Base-by-base conservation (phyloP, 2,329 filamentous ascomycete genomes). In the Grosmannia serpens region DNA sequence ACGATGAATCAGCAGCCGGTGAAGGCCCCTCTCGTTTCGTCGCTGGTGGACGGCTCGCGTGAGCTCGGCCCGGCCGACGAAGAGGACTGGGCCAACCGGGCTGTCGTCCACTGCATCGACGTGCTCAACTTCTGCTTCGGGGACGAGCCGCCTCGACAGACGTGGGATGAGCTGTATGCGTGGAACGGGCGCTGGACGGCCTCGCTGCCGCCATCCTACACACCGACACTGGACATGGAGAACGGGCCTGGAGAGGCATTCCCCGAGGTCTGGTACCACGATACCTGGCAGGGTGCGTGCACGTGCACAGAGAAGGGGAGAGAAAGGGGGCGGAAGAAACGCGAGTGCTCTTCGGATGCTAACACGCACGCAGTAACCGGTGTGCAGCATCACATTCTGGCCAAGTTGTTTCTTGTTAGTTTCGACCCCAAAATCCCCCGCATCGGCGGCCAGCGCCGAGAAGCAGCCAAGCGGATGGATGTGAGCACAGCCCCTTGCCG, bases 61-160 rank as follows among this genome's bases (percentile, higher is more conserved):
- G 75, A 74, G 0, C 72, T 80, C 11, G 69, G 72, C 2, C 69
- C 73, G 0, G 72, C 74, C 0, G 75, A 76, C 50, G 81, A 84
- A 61, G 77, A 76, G 60, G 73, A 73, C 0, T 84, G 81, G 81
- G 78, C 82, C 2, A 84, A 85, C 66, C 75, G 82, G 20, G 79
- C 83, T 20, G 76, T 86, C 0, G 75, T 83, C 3, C 79, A 83
- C 63, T 82, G 82, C 57, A 82, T 82, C n/a, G 81, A 85, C 61
- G 80, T 85, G 1, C 69, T 86, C 20, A 81, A 84, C 61, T 84
- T 78, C 64, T 86, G 83, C 65, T 86, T 85, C 63, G 75, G 76
- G 2, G 70, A 74, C 20, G 66, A 64, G 20, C n/a, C 26, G 62
- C n/a, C 26, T 61, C 70, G 59, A 61, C 68, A 56, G 50, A 61